Evolutionary conservation across 1,139 yeast species (phyloP).

Genomic region (Candida sanyaensis): DNA sequence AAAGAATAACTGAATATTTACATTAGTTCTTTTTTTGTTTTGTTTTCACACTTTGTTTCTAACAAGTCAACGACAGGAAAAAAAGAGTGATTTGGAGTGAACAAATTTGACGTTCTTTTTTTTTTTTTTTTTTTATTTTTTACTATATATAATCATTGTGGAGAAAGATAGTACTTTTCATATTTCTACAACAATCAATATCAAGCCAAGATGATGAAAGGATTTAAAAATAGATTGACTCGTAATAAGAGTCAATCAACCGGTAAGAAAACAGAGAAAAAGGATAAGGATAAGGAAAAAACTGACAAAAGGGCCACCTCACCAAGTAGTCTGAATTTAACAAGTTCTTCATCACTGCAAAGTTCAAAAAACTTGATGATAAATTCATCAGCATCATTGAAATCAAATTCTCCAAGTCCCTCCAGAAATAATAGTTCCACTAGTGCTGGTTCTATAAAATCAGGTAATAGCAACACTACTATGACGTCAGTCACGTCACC

Average conservation of each 20-base stretch:
- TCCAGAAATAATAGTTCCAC: constrained; percentile 30
- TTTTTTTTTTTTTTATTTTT: too few species aligned
- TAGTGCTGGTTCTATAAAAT: constrained; percentile 31
- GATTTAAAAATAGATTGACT: constrained; percentile 51
- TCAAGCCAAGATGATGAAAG: constrained; percentile 48
- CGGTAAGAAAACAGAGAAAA: constrained; percentile 35
- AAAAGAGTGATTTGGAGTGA: not conserved
- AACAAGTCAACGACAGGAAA: too few species aligned
- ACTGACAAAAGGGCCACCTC: constrained; percentile 16
- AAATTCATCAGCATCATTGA: constrained; percentile 24
- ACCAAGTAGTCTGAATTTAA: constrained; percentile 6
- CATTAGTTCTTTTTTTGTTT: too few species aligned
- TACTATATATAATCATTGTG: not conserved
- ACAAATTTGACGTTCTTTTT: not conserved
- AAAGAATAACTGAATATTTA: too few species aligned
- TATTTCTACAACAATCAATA: not conserved
- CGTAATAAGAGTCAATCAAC: constrained; percentile 44
- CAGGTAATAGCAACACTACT: constrained; percentile 18
- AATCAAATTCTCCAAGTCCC: constrained; percentile 31
- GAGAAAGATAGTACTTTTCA: not conserved
- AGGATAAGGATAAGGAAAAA: constrained; percentile 32
- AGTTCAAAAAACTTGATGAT: constrained; percentile 29
- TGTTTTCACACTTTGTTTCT: too few species aligned
- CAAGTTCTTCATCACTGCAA: constrained; percentile 20
- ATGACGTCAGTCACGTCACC: constrained; percentile 17